Base-by-base conservation (phyloP, 179 eudicot species). In the Actinidia chinensis region DNA sequence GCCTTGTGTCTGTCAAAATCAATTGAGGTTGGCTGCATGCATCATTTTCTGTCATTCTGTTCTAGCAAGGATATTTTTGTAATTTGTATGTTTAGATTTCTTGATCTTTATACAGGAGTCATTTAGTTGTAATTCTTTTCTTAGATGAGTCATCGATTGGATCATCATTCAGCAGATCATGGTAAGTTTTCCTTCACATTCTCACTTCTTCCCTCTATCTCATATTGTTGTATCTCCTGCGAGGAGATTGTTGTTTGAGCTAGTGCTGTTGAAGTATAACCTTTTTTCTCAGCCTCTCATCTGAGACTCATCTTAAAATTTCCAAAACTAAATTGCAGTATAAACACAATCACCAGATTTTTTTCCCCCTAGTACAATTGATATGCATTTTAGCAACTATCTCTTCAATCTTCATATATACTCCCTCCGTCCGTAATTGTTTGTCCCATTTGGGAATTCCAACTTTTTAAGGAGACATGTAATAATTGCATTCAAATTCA, bases 91-190 rank as follows among this genome's bases (percentile, higher is more conserved):
- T 40, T 72, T 73, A 20, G 13, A 59, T 58, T 42, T 43, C 77
- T 10, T 5, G 14, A 59, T 74, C 13, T 9, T 46, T 60, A 20
- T 15, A 42, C 13, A 43, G 52, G 60, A 25, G 43, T 71, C 15
- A 55, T 43, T 40, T 59, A 42, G 61, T 42, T 36, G 28, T 60
- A 33, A 36, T 60, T 60, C 50, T 44, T 23, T 74, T 59, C 44
- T 40, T 56, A 74, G 77, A 74, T 71, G 76, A 71, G 68, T 28
- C 76, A 43, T 67, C 52, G 59, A 14, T 18, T 25, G 65, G 77
- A 81, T 71, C 77, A 71, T 25, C 55, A 70, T 63, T 76, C 77
- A 28, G 54, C 64, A 15, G 77, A 56, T 6, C 79, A 28, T 59
- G 58, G 83, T 81, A 71, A 76, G 80, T 54, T 63, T 51, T 17